Evolutionary conservation across 1,284 basidiomycete genomes (phyloP).

Genomic region (Puccinia brachypodii): DNA sequence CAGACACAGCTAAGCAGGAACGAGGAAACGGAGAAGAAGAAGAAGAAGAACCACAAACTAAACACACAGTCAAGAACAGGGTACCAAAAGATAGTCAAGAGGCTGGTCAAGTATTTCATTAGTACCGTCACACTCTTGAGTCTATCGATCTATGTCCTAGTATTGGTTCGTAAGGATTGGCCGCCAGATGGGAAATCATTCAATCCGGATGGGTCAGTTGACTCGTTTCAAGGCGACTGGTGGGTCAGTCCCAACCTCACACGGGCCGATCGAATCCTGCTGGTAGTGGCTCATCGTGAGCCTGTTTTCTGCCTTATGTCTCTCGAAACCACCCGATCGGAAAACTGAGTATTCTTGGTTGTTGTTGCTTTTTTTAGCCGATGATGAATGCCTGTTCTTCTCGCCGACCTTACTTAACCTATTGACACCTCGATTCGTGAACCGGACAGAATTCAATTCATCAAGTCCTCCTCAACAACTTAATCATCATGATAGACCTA

Average conservation of each 20-base stretch:
- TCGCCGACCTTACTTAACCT: constrained; percentile 46
- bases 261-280: constrained; percentile 8
- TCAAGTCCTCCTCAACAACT: background rate
- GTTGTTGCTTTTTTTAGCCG: constrained; percentile 20
- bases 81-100: background rate
- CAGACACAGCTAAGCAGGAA: too few species aligned
- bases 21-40: too few species aligned
- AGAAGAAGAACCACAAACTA: background rate
- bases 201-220: background rate
- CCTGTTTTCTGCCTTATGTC: background rate
- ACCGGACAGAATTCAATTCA: background rate
- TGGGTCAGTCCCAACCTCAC: constrained; percentile 43
- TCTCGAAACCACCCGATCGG: background rate
- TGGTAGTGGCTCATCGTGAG: constrained; percentile 46
- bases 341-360: background rate
- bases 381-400: constrained; percentile 45
- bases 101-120: background rate
- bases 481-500: background rate
- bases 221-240: constrained; percentile 27
- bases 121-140: background rate
- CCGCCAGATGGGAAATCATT: background rate
- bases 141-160: background rate
- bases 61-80: background rate
- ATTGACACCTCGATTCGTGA: constrained; percentile 19
- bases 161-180: constrained; percentile 10